Evolutionary conservation across 495 filamentous ascomycete species (phyloP).

Genomic region (Penicillium silybi): DNA sequence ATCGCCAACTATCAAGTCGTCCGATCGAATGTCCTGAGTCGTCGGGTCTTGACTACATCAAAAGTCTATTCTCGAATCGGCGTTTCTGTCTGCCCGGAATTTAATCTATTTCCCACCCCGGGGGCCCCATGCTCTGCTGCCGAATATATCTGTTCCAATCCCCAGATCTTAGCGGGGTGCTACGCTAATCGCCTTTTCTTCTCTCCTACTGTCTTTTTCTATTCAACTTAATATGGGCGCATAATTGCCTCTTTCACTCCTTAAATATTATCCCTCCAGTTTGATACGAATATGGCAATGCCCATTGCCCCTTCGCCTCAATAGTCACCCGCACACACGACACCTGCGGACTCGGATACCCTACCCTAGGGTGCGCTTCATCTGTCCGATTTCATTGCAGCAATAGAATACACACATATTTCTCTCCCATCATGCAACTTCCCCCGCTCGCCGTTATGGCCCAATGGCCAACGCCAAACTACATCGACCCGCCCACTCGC

Average conservation of each 20-base stretch:
- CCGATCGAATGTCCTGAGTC: slow-evolving; percentile 5
- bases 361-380: not conserved
- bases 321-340: not conserved
- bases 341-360: not conserved
- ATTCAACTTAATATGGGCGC: not conserved
- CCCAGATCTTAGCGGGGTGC: slow-evolving; percentile 5
- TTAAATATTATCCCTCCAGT: not conserved
- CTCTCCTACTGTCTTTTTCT: not conserved
- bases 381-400: not conserved
- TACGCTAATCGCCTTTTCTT: not conserved
- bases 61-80: slow-evolving; percentile 4
- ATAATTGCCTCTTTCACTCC: not conserved
- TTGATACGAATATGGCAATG: not conserved
- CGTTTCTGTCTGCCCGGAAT: not conserved
- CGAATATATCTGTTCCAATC: slow-evolving; percentile 8
- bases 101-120: slow-evolving; percentile 4
- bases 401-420: not conserved
- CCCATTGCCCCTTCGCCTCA: not conserved
- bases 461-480: slow-evolving; percentile 55
- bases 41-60: not conserved
- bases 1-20: not conserved
- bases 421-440: slow-evolving; percentile 28
- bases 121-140: not conserved
- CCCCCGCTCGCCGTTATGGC: slow-evolving; percentile 42
- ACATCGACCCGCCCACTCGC: slow-evolving; percentile 48